Base-by-base conservation (phyloP, 495 filamentous ascomycete genomes). In the Talaromyces stipitatus region DNA sequence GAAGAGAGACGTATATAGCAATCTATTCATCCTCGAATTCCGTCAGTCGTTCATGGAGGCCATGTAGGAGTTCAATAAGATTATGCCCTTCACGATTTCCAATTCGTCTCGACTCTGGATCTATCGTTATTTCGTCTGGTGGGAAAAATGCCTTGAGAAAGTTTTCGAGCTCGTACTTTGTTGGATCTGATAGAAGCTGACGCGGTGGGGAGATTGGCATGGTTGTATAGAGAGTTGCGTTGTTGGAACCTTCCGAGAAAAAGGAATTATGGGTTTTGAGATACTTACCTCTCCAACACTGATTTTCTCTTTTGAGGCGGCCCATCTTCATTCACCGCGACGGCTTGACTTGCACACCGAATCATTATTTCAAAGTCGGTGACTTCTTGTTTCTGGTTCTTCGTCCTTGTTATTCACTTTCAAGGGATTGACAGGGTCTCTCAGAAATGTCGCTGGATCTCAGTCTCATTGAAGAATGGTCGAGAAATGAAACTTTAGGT, bases 261-360 rank as follows among this genome's bases (percentile, higher is more conserved):
- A n/a, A 11, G 9, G 9, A 24, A 9, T 26, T 24, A 27, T 48
- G 24, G 0, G 22, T 14, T 11, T 48, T 2, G 11, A 48, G 22
- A 7, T 48, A 7, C 24, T 48, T n/a, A 48, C 45, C 45, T 26
- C 41, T 24, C 45, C 45, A 26, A 48, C 45, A 48, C 45, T 18
- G 14, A 48, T 20, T 48, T 48, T 48, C 45, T 48, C 45, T 48
- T 48, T 48, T 48, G 45, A 48, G 45, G 24, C 45, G 45, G 22
- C 45, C 45, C 45, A 48, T 48, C 45, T 48, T 48, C 45, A 48
- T 48, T 48, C 22, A 4, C 22, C 24, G 22, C 45, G 45, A 20
- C 45, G 24, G 5, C 22, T 48, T 27, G 45, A 48, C 14, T 11
- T 24, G 24, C 24, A 48, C 45, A 48, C 22, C 45, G 24, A 26